Evolutionary conservation across 208 protist species (phyloP), one percentile per base, ranked within the genome.

Genomic region (Trypanosoma rangeli): DNA sequence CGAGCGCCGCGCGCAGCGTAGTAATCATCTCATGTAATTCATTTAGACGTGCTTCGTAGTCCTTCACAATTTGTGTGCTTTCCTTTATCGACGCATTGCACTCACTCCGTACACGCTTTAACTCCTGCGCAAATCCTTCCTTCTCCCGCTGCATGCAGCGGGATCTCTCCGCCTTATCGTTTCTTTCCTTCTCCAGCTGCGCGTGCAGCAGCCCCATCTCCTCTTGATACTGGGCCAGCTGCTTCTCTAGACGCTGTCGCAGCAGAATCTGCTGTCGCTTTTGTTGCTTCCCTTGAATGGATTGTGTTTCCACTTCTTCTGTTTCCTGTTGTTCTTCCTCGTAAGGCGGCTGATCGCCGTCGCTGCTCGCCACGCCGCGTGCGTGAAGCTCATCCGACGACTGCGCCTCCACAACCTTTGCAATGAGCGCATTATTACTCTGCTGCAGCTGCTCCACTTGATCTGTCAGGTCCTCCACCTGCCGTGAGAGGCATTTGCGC

Each of bases 11-110:
- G 20, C 83, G 84, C 24, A 94, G 74, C 29, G 85, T 87, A 10
- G 64, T 64, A 49, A 90, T 76, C 56, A 86, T 79, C 1, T 77
- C 69, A 60, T 93, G 80, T 76, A 87, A 83, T 65, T 93, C 84
- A 44, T 64, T 73, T 16, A 93, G 61, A 18, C 83, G 84, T 5
- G 59, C 66, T 56, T 84, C 81, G 64, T 84, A 86, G 57, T 88
- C 83, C 29, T 66, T 71, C 55, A 66, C 67, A 60, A 87, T 76
- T 50, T 87, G 73, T 8, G 44, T 63, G 53, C 70, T 74, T 7
- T 80, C 64, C 56, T 64, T 33, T 8, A 89, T 73, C 60, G 80
- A 70, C 50, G 63, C 67, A 22, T 76, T 82, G 39, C 76, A 68
- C 53, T 79, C 74, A 20, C 56, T 73, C 58, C 61, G 33, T 39